Conservation (phyloP, 495 filamentous ascomycete genomes). For the Aspergillus avenaceus region DNA sequence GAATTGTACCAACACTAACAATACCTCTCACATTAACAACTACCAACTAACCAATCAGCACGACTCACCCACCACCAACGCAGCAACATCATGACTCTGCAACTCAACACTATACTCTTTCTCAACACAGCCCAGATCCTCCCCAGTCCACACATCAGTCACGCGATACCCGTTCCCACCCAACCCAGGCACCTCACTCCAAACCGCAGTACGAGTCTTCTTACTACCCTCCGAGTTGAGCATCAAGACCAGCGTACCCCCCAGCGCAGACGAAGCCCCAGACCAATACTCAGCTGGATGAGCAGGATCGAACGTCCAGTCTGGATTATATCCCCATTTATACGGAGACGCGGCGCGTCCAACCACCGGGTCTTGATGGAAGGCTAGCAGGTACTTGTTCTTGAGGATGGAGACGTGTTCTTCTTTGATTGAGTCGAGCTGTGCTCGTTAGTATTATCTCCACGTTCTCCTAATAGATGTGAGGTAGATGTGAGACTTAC, state of each 20-base stretch:
- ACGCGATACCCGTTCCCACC: slow-evolving; percentile 41
- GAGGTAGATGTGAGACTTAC: slow-evolving; percentile 25
- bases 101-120: slow-evolving; percentile 31
- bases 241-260: slow-evolving; percentile 50
- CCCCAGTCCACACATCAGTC: slow-evolving; percentile 51
- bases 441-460: neutral
- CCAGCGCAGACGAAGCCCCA: slow-evolving; percentile 43
- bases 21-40: neutral
- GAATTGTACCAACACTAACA: no score
- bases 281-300: slow-evolving; percentile 61
- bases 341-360: slow-evolving; percentile 56
- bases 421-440: slow-evolving; percentile 41
- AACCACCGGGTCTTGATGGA: slow-evolving; percentile 55
- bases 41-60: slow-evolving; percentile 17
- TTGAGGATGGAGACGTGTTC: slow-evolving; percentile 51
- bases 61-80: slow-evolving; percentile 31
- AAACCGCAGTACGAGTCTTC: slow-evolving; percentile 40
- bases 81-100: slow-evolving; percentile 47
- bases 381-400: slow-evolving; percentile 55
- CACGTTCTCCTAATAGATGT: no score
- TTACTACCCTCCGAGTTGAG: slow-evolving; percentile 42
- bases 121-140: slow-evolving; percentile 44
- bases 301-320: slow-evolving; percentile 57
- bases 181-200: slow-evolving; percentile 52
- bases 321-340: slow-evolving; percentile 60